A percentile compares a stretch with the other conserved stretches of the same genome.
phyloP scores from a whole-genome alignment of 148 eudicot genomes.

The Persicaria tinctoria region DNA sequence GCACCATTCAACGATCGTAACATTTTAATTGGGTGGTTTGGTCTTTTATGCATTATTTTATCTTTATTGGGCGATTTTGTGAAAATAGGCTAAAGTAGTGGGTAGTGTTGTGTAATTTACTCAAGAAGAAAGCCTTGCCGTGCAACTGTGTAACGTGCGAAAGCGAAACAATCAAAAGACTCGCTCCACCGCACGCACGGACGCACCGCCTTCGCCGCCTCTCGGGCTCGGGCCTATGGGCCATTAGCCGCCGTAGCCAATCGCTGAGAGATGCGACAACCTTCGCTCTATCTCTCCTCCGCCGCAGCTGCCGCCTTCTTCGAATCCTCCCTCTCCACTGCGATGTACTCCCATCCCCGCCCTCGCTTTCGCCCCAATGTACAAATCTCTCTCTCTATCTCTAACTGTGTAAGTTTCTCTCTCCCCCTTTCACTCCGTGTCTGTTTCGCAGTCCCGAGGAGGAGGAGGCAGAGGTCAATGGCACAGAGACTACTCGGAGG shows the following conservation, averaged over 20 bases:
- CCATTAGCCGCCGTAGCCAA: not conserved
- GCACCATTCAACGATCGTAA: too few relatives aligned
- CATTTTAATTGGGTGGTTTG: too few relatives aligned
- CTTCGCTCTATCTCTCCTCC: constrained; percentile 35
- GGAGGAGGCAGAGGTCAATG: constrained; percentile 25
- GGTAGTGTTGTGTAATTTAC: too few relatives aligned
- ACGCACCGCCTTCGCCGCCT: too few relatives aligned
- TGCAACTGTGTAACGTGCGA: too few relatives aligned
- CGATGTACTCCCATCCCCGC: constrained; percentile 18
- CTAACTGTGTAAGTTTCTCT: not conserved
- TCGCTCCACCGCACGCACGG: too few relatives aligned
- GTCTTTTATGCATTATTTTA: too few relatives aligned
- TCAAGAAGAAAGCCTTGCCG: too few relatives aligned
- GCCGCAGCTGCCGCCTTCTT: constrained; percentile 22
- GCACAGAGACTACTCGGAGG: constrained; percentile 34
- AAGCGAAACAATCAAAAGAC: too few relatives aligned
- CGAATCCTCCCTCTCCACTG: constrained; percentile 21
- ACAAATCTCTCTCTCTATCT: not conserved
- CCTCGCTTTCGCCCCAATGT: constrained; percentile 18
- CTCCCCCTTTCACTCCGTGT: not conserved
- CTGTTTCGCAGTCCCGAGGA: constrained; percentile 39
- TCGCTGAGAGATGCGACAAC: constrained; percentile 16
- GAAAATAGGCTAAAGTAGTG: too few relatives aligned
- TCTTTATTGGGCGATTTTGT: too few relatives aligned
- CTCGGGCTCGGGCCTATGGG: too few relatives aligned